phyloP scores from a whole-genome alignment of 2,329 filamentous ascomycete species.

The Monilinia aucupariae region DNA sequence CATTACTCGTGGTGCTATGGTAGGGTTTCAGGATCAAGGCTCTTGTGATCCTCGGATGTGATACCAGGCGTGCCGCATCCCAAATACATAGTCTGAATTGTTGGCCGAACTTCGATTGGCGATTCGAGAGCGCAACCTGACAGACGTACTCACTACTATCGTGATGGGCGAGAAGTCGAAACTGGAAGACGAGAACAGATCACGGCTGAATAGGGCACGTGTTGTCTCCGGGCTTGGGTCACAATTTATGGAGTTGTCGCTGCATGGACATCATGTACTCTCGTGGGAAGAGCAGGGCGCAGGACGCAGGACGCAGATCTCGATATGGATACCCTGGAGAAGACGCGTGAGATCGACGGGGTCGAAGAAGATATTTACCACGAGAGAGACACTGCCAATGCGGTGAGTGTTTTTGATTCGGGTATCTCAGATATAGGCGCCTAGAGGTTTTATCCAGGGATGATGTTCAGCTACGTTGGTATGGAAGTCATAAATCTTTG shows the following conservation, averaged over 20 bases:
- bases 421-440: neutral
- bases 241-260: neutral
- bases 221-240: neutral
- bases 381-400: neutral
- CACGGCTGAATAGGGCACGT: neutral
- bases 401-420: neutral
- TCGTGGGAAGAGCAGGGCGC: neutral
- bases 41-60: neutral
- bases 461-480: neutral
- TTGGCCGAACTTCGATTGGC: neutral
- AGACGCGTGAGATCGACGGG: neutral
- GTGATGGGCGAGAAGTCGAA: neutral
- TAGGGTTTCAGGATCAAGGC: neutral
- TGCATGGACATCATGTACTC: neutral
- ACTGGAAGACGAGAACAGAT: neutral
- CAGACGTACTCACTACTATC: neutral
- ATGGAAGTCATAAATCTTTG: neutral
- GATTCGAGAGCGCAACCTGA: neutral
- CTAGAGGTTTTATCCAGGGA: neutral
- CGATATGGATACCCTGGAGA: neutral
- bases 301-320: neutral
- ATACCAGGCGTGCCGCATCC: neutral
- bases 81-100: neutral
- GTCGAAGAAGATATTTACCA: neutral
- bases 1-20: neutral